Evolutionary conservation across 768 basidiomycete species (phyloP).

Genomic region (Exidia glandulosa): DNA sequence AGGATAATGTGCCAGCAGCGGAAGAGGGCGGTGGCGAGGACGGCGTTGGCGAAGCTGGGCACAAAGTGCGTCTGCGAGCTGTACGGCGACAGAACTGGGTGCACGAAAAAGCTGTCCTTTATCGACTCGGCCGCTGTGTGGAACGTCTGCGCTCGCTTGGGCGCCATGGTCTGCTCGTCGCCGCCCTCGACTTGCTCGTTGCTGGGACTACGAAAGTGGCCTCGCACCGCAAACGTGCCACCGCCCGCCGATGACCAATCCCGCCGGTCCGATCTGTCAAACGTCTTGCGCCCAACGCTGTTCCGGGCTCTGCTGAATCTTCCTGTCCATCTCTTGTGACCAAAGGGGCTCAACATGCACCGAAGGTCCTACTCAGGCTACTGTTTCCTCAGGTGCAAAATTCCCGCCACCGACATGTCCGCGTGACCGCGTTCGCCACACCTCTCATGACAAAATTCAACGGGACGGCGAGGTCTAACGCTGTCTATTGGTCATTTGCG

Average conservation of each 20-base stretch:
- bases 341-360: too few species aligned
- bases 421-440: too few species aligned
- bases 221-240: background rate
- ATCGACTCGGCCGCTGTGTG: background rate
- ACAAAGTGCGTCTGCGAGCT: background rate
- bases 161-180: conserved; percentile 20
- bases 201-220: too few species aligned
- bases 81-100: background rate
- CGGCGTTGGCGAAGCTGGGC: background rate
- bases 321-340: too few species aligned
- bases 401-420: too few species aligned
- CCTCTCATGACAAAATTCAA: too few species aligned
- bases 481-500: too few species aligned
- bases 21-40: conserved; percentile 29
- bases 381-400: too few species aligned
- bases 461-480: too few species aligned
- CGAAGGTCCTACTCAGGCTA: too few species aligned
- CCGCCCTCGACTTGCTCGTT: conserved; percentile 22
- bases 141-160: background rate
- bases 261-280: background rate
- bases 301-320: too few species aligned
- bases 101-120: background rate
- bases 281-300: background rate
- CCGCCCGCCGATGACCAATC: background rate
- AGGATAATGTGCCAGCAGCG: conserved; percentile 44